Evolutionary conservation across 768 basidiomycete species (phyloP).

Genomic region (Ephemerocybe angulata): DNA sequence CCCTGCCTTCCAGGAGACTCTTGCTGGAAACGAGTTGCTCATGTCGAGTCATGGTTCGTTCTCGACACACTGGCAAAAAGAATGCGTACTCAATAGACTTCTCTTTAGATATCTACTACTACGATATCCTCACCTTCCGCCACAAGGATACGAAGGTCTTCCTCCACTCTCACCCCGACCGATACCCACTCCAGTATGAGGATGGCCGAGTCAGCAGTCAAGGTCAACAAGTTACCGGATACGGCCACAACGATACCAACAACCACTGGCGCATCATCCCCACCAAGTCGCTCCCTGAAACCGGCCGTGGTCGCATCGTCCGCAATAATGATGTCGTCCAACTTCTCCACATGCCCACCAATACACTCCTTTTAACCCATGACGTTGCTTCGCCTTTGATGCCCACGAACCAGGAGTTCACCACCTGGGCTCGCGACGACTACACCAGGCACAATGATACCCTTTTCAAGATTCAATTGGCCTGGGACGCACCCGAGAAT

Average conservation of each 20-base stretch:
- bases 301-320: slow-evolving; percentile 88
- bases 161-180: slow-evolving; percentile 89
- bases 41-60: slow-evolving; percentile 83
- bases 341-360: slow-evolving; percentile 82
- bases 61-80: neutral
- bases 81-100: slow-evolving; percentile 5
- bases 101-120: slow-evolving; percentile 85
- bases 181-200: slow-evolving; percentile 90
- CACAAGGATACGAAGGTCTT: slow-evolving; percentile 94
- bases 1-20: slow-evolving; percentile 95
- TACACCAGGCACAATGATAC: slow-evolving; percentile 81
- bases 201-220: slow-evolving; percentile 94
- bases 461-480: slow-evolving; percentile 73
- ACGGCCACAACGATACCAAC: slow-evolving; percentile 90
- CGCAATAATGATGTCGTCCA: slow-evolving; percentile 88
- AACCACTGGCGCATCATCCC: slow-evolving; percentile 96
- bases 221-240: slow-evolving; percentile 96
- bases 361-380: slow-evolving; percentile 84
- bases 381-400: slow-evolving; percentile 96
- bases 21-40: slow-evolving; percentile 87
- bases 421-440: slow-evolving; percentile 84
- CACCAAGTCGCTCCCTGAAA: slow-evolving; percentile 91
- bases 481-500: slow-evolving; percentile 63
- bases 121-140: slow-evolving; percentile 79
- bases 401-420: slow-evolving; percentile 99